Conservation (phyloP, 192 early-diverging fungal genomes). For the Neocallimastix lanati region DNA sequence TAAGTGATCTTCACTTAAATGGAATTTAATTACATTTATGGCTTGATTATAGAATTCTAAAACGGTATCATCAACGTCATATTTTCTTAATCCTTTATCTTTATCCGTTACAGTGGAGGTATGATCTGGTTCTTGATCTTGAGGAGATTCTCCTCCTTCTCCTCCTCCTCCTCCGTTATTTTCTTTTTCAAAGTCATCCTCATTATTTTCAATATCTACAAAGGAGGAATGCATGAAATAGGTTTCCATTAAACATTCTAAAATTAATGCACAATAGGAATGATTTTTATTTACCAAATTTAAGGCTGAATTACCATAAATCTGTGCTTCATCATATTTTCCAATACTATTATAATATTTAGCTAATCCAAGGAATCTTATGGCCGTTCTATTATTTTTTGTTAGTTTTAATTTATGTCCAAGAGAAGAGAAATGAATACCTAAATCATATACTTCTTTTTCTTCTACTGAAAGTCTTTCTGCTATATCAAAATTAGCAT, state of each 20-base stretch:
- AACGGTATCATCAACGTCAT: background rate
- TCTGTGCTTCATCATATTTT: conserved; percentile 21
- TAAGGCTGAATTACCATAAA: conserved; percentile 23
- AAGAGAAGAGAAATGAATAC: conserved; percentile 24
- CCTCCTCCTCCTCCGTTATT: background rate
- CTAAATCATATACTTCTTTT: conserved; percentile 19
- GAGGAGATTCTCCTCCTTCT: background rate
- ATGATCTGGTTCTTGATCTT: no score
- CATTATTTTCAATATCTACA: background rate
- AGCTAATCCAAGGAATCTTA: conserved; percentile 12
- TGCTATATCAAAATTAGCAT: conserved; percentile 4
- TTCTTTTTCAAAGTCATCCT: background rate
- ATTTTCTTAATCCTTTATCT: background rate
- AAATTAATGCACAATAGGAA: background rate
- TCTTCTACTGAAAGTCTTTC: conserved; percentile 13
- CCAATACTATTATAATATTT: conserved; percentile 20
- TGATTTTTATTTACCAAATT: conserved; percentile 12
- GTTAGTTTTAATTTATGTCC: conserved; percentile 20
- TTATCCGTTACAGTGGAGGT: background rate
- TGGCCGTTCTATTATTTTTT: conserved; percentile 8
- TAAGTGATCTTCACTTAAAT: background rate
- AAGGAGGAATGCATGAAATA: background rate
- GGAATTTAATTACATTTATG: background rate
- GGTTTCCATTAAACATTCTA: background rate
- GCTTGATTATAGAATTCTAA: background rate